Percentiles rank a stretch among this genome's conserved stretches.
Conservation (phyloP, 352 stramenopile species). For the Globisporangium splendens region DNA sequence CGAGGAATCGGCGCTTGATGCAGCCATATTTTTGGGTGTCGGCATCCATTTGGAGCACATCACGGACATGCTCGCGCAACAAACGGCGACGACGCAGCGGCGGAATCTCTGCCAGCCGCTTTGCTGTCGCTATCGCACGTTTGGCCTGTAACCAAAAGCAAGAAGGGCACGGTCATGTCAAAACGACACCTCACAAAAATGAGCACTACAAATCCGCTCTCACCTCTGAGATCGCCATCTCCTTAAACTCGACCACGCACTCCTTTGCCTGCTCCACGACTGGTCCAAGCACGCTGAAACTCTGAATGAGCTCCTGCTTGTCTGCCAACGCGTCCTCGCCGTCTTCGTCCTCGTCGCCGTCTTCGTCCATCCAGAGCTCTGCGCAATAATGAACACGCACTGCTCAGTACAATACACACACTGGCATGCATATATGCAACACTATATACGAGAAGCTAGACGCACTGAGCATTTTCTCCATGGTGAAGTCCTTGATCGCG, state of each 20-base stretch:
- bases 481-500: slow-evolving; percentile 59
- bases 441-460: neutral
- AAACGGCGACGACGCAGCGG: slow-evolving; percentile 47
- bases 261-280: slow-evolving; percentile 47
- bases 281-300: slow-evolving; percentile 42
- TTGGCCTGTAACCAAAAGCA: slow-evolving; percentile 26
- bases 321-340: slow-evolving; percentile 31
- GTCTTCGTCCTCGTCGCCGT: slow-evolving; percentile 33
- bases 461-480: slow-evolving; percentile 75
- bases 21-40: slow-evolving; percentile 52
- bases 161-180: neutral
- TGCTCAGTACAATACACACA: neutral
- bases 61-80: slow-evolving; percentile 52
- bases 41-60: slow-evolving; percentile 59
- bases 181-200: neutral
- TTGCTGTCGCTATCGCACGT: slow-evolving; percentile 34
- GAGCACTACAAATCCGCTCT: too few relatives aligned
- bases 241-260: slow-evolving; percentile 26
- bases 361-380: slow-evolving; percentile 74
- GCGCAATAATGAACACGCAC: neutral
- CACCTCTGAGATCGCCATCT: slow-evolving; percentile 33
- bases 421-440: neutral
- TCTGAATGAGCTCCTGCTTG: slow-evolving; percentile 64
- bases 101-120: slow-evolving; percentile 57
- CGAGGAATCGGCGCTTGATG: slow-evolving; percentile 35